Percentiles rank a stretch among this genome's conserved stretches.
phyloP scores from a whole-genome alignment of 108 stramenopile species.

The Licmophora abbreviata region DNA sequence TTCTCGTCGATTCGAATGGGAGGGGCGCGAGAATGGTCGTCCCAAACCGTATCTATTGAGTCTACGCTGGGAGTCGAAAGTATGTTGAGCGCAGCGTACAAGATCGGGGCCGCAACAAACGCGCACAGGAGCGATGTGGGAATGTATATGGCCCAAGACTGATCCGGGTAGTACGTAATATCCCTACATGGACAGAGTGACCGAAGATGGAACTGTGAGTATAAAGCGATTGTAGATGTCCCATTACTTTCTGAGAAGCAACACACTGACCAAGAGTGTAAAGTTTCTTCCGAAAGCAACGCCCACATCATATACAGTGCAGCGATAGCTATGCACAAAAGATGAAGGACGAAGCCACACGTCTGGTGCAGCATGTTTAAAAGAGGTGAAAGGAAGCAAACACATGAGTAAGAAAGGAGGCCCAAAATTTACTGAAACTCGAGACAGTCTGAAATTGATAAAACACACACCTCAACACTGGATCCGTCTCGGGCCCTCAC shows the following conservation, averaged over 20 bases:
- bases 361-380: no score
- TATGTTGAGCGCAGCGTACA: not conserved
- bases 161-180: not conserved
- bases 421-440: no score
- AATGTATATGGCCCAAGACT: not conserved
- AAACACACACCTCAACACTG: no score
- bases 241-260: not conserved
- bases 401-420: no score
- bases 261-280: not conserved
- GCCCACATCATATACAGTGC: not conserved
- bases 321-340: not conserved
- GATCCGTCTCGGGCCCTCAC: no score
- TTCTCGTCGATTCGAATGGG: no score
- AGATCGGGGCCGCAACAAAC: not conserved
- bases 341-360: not conserved
- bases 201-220: not conserved
- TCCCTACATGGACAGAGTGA: not conserved
- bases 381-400: no score
- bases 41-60: no score
- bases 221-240: not conserved
- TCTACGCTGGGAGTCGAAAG: not conserved
- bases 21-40: no score
- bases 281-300: not conserved
- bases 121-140: not conserved
- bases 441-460: no score